These are phyloP conservation scores for Cairneyella variabilis DNA, from an alignment of 495 filamentous ascomycete genomes.

Conservation along the genomic window DNA sequence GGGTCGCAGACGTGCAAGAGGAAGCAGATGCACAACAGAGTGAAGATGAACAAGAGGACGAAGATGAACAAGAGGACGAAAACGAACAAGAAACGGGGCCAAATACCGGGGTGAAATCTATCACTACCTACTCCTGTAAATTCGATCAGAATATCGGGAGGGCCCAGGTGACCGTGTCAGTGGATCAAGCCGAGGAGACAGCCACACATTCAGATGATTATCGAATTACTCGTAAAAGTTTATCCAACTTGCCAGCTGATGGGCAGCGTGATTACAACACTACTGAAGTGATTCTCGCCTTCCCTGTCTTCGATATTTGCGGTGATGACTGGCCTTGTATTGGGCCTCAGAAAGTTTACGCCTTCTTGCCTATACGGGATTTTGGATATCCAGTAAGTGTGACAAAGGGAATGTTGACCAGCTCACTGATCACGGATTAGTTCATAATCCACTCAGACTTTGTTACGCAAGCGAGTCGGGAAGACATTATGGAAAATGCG, in stretches of 20 bases:
- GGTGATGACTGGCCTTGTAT: no score
- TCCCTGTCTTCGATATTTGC: no score
- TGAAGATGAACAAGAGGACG: slow-evolving; percentile 6
- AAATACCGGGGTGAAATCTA: neutral
- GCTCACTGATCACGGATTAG: neutral
- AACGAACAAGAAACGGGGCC: neutral
- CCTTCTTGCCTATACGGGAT: no score
- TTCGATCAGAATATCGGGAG: slow-evolving; percentile 4
- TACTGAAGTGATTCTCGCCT: slow-evolving; percentile 1
- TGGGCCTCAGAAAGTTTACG: no score
- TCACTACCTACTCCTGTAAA: slow-evolving; percentile 6
- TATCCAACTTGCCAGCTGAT: slow-evolving; percentile 5
- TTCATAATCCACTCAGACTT: slow-evolving; percentile 17
- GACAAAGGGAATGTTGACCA: no score
- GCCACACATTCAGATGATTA: neutral
- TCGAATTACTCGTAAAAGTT: slow-evolving; percentile 2
- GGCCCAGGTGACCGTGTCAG: neutral
- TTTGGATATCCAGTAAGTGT: no score
- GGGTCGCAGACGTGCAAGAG: neutral
- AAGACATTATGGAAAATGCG: slow-evolving; percentile 3
- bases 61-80: slow-evolving; percentile 1
- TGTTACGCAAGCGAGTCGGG: neutral
- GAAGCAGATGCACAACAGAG: neutral
- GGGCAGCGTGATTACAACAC: neutral
- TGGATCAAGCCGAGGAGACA: neutral